Evolutionary conservation across 1,284 basidiomycete species (phyloP).

Genomic region (Malassezia vespertilionis): DNA sequence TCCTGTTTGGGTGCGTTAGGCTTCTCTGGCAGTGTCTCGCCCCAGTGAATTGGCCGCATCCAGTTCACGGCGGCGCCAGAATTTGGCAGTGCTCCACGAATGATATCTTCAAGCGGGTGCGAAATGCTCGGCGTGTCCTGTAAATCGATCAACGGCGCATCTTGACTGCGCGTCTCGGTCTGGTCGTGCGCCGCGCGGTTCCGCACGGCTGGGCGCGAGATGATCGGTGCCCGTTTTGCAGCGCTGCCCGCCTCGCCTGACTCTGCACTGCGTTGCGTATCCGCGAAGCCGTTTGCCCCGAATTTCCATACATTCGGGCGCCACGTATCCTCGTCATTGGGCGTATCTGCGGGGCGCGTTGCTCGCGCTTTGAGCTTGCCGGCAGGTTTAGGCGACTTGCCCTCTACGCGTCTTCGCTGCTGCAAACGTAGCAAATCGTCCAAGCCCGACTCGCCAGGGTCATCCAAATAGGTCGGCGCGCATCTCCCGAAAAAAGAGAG

Average conservation of each 20-base stretch:
- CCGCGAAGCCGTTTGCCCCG: too few species aligned
- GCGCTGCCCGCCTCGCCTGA: too few species aligned
- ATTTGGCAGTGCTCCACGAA: slow-evolving; percentile 34
- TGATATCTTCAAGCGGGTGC: slow-evolving; percentile 27
- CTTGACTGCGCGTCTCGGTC: neutral
- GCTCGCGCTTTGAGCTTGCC: too few species aligned
- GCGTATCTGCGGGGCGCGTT: neutral
- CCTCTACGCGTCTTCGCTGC: slow-evolving; percentile 5
- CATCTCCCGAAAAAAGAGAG: slow-evolving; percentile 23
- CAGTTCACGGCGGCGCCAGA: slow-evolving; percentile 39
- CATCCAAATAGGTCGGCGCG: slow-evolving; percentile 14
- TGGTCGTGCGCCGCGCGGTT: neutral
- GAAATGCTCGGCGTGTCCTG: neutral
- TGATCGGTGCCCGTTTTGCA: too few species aligned
- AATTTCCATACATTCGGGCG: slow-evolving; percentile 1
- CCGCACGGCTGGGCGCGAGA: too few species aligned
- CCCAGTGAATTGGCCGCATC: slow-evolving; percentile 38
- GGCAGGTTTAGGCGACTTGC: neutral
- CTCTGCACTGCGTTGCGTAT: too few species aligned
- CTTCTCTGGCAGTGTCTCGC: slow-evolving; percentile 26
- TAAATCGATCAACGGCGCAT: neutral
- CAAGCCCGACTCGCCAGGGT: slow-evolving; percentile 33
- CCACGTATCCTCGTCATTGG: neutral
- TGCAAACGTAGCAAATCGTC: slow-evolving; percentile 30
- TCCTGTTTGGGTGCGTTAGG: neutral